Percentiles rank a stretch among this genome's conserved stretches.
These are phyloP conservation scores for Grigorovia humatica DNA, from an alignment of 805 yeast species.

Conservation along the genomic window DNA sequence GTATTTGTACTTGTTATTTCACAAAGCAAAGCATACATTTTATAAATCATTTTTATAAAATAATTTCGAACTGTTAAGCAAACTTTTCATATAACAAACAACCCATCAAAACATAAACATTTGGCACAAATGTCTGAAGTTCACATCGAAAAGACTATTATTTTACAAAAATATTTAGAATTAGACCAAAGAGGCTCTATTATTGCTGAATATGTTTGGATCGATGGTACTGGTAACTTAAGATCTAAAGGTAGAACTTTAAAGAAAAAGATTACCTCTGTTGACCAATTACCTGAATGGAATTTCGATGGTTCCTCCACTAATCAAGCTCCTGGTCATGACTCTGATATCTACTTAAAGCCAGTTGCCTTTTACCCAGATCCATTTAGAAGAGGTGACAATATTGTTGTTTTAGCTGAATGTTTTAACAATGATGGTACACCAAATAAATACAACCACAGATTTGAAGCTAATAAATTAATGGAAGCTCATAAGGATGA, in stretches of 20 bases:
- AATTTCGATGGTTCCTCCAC: conserved; percentile 99
- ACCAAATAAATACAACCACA: conserved; percentile 97
- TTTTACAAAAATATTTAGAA: conserved; percentile 71
- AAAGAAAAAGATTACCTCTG: conserved; percentile 49
- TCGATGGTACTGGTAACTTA: conserved; percentile 81
- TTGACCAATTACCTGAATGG: conserved; percentile 96
- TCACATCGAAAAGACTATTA: conserved; percentile 52
- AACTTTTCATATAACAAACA: neutral
- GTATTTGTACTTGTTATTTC: too few relatives aligned
- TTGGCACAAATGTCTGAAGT: neutral
- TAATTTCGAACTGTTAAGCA: neutral
- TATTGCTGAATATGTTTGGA: conserved; percentile 97
- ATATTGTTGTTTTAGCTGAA: conserved; percentile 88
- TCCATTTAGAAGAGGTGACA: conserved; percentile 97
- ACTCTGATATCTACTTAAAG: conserved; percentile 89
- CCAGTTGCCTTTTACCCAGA: conserved; percentile 94
- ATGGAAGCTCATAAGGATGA: conserved; percentile 84
- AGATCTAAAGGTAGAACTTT: conserved; percentile 94
- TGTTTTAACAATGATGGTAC: conserved; percentile 99
- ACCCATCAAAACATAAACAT: neutral
- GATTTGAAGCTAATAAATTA: conserved; percentile 91
- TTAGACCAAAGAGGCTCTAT: conserved; percentile 79
- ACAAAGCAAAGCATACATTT: too few relatives aligned
- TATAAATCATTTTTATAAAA: too few relatives aligned
- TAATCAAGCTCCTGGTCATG: conserved; percentile 96